These are phyloP conservation scores for Marasmius tenuissimus DNA, from an alignment of 1,284 basidiomycete genomes.

Conservation along the genomic window DNA sequence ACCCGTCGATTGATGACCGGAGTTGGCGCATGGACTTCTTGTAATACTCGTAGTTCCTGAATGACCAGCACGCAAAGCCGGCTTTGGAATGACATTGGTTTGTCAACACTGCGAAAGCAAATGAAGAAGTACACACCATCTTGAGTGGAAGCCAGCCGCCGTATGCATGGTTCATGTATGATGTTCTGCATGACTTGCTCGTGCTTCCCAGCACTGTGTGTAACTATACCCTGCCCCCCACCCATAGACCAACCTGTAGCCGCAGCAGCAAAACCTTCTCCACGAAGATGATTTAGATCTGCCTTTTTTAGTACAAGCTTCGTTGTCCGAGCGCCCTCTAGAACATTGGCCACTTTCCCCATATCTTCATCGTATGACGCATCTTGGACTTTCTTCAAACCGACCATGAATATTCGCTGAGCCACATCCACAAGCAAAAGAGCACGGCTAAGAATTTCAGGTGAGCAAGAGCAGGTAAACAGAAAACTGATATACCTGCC, in stretches of 20 bases:
- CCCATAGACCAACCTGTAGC: neutral
- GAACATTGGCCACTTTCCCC: neutral
- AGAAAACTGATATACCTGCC: neutral
- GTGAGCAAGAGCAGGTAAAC: neutral
- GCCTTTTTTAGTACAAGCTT: neutral
- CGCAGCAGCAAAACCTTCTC: neutral
- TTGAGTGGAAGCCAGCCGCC: neutral
- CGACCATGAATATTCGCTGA: neutral
- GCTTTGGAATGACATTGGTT: neutral
- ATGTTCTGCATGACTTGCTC: neutral
- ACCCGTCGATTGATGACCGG: neutral
- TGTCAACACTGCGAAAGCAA: neutral
- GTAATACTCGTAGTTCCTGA: neutral
- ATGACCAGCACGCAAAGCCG: neutral
- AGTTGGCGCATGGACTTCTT: neutral
- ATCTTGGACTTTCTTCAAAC: neutral
- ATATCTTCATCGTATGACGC: neutral
- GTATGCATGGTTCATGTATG: neutral
- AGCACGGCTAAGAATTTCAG: neutral
- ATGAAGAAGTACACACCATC: neutral
- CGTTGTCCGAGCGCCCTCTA: neutral
- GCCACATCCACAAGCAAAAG: neutral
- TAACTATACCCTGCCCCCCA: neutral
- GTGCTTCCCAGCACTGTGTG: neutral
- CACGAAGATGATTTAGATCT: neutral